Percentiles rank a stretch among this genome's conserved stretches.
phyloP scores from a whole-genome alignment of 1,139 yeast genomes.

The Taiozyma sp. region DNA sequence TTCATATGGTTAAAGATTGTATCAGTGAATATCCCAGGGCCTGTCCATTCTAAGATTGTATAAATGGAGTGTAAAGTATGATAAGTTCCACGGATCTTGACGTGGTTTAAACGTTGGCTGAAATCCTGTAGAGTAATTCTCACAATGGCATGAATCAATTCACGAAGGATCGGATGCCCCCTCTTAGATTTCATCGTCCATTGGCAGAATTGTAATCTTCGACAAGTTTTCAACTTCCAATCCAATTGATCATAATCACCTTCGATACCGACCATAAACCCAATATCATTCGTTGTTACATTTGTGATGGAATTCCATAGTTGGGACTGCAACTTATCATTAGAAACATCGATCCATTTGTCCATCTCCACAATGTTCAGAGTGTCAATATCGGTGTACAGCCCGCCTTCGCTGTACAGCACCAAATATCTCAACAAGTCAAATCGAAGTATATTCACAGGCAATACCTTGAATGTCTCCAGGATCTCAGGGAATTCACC shows the following conservation, averaged over 20 bases:
- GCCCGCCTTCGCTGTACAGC: slow-evolving; percentile 83
- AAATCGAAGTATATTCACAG: slow-evolving; percentile 71
- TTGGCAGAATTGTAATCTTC: slow-evolving; percentile 72
- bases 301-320: not conserved
- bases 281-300: slow-evolving; percentile 32
- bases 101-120: slow-evolving; percentile 28
- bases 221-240: slow-evolving; percentile 65
- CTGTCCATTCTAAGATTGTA: slow-evolving; percentile 89
- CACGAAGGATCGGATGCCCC: slow-evolving; percentile 88
- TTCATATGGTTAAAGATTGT: slow-evolving; percentile 69
- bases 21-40: slow-evolving; percentile 93
- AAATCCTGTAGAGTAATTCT: slow-evolving; percentile 52
- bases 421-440: slow-evolving; percentile 86
- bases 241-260: slow-evolving; percentile 83
- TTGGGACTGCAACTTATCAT: not conserved
- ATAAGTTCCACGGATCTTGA: slow-evolving; percentile 60
- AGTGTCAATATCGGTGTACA: slow-evolving; percentile 89
- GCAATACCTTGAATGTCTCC: slow-evolving; percentile 69
- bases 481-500: slow-evolving; percentile 70
- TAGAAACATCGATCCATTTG: slow-evolving; percentile 45
- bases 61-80: slow-evolving; percentile 33
- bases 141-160: slow-evolving; percentile 71
- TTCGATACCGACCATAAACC: slow-evolving; percentile 80
- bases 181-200: slow-evolving; percentile 77
- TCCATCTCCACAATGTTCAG: slow-evolving; percentile 43